Percentiles rank a stretch among this genome's conserved stretches.
phyloP scores from a whole-genome alignment of 2,329 filamentous ascomycete genomes.

The Diaporthe helianthi region DNA sequence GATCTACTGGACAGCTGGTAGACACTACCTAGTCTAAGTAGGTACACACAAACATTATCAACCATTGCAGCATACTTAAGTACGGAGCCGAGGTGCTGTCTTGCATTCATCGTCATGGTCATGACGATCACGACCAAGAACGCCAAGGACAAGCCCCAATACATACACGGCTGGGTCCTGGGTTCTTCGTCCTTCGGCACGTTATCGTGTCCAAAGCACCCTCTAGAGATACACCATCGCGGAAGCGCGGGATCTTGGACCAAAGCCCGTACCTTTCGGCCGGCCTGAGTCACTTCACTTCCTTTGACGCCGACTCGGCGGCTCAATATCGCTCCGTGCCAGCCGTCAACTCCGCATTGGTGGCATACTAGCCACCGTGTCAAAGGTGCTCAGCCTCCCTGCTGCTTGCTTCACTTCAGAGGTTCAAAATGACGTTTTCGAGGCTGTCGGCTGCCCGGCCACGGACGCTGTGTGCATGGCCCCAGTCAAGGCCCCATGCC shows the following conservation, averaged over 20 bases:
- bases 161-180: not conserved
- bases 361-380: conserved; percentile 3
- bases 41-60: not conserved
- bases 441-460: conserved; percentile 4
- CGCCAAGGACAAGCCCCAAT: not conserved
- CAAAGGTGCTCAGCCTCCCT: conserved; percentile 23
- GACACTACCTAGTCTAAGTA: too few species aligned
- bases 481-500: not conserved
- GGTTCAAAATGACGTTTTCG: conserved; percentile 5
- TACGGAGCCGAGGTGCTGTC: not conserved
- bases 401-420: not conserved
- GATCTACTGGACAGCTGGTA: too few species aligned
- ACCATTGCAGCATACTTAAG: not conserved
- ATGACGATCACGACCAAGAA: not conserved
- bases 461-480: not conserved
- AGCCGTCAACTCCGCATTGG: conserved; percentile 10
- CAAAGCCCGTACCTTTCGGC: not conserved
- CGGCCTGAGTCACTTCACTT: conserved; percentile 25
- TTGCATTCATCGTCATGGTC: not conserved
- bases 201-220: not conserved
- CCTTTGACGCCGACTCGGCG: not conserved
- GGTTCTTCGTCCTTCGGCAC: not conserved
- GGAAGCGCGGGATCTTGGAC: too few species aligned
- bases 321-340: conserved; percentile 26
- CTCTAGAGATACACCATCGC: not conserved